These are phyloP conservation scores for Exophiala bonariae DNA, from an alignment of 2,329 filamentous ascomycete genomes.

Conservation along the genomic window DNA sequence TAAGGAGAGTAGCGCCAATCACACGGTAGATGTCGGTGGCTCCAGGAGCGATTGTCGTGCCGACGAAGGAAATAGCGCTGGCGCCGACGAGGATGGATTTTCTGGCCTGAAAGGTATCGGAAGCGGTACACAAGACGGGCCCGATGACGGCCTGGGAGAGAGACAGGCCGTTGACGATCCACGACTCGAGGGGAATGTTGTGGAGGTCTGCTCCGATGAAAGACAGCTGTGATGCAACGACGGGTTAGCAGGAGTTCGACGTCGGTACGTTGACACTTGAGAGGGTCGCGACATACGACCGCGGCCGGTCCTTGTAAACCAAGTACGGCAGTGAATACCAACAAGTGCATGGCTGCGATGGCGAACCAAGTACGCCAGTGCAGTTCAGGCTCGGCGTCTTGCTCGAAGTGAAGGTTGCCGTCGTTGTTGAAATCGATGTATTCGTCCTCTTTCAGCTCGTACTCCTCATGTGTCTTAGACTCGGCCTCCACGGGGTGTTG, in stretches of 20 bases:
- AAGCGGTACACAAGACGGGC: slow-evolving; percentile 14
- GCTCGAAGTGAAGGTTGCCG: neutral
- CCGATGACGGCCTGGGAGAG: slow-evolving; percentile 16
- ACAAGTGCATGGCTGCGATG: slow-evolving; percentile 6
- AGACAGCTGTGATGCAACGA: slow-evolving; percentile 5
- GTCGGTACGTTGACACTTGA: neutral
- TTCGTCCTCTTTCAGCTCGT: too few species aligned
- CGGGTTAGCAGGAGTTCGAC: neutral
- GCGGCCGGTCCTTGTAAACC: slow-evolving; percentile 7
- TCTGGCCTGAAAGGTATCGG: slow-evolving; percentile 18
- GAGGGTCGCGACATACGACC: slow-evolving; percentile 1
- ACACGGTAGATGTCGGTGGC: slow-evolving; percentile 10
- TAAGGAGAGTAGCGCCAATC: slow-evolving; percentile 11
- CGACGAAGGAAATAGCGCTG: slow-evolving; percentile 10
- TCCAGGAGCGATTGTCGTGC: slow-evolving; percentile 12
- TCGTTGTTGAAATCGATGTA: too few species aligned
- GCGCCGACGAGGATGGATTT: slow-evolving; percentile 14
- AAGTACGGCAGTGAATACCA: slow-evolving; percentile 7
- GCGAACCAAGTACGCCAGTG: slow-evolving; percentile 11
- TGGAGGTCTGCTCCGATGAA: slow-evolving; percentile 14
- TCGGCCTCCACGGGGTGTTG: too few species aligned
- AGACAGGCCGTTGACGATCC: slow-evolving; percentile 9
- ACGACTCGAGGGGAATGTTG: slow-evolving; percentile 1
- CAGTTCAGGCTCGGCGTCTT: neutral
- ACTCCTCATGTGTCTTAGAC: too few species aligned